A percentile compares a stretch with the other conserved stretches of the same genome.
Evolutionary conservation across 176 grass and related monocot genomes (phyloP).

Genomic region (Avena sativa): DNA sequence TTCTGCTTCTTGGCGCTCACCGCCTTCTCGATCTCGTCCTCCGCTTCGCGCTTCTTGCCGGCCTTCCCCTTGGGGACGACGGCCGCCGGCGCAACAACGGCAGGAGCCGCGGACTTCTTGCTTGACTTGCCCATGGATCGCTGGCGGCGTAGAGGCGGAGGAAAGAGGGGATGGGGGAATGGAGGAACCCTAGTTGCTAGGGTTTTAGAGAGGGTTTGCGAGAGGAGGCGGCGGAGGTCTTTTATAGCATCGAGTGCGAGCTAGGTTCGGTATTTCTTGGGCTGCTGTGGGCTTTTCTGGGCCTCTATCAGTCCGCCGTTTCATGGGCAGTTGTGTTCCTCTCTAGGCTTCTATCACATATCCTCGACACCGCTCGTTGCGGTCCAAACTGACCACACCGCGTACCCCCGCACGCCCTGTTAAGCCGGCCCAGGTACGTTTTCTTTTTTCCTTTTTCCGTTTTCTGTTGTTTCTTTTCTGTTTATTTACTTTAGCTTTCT

Average conservation of each 20-base stretch:
- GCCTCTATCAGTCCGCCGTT: neutral
- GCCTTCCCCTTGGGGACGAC: slow-evolving; percentile 44
- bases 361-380: too few relatives aligned
- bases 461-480: too few relatives aligned
- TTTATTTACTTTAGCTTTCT: too few relatives aligned
- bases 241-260: slow-evolving; percentile 20
- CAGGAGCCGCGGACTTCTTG: slow-evolving; percentile 54
- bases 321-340: too few relatives aligned
- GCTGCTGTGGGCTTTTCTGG: neutral
- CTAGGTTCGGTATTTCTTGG: neutral
- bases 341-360: too few relatives aligned
- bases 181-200: slow-evolving; percentile 53
- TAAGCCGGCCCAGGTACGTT: too few relatives aligned
- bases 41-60: slow-evolving; percentile 72
- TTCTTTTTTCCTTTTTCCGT: too few relatives aligned
- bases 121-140: slow-evolving; percentile 60
- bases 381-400: too few relatives aligned
- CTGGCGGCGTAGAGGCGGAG: slow-evolving; percentile 25
- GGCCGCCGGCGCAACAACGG: slow-evolving; percentile 32
- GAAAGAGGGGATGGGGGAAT: neutral
- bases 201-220: slow-evolving; percentile 57
- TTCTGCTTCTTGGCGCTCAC: slow-evolving; percentile 76
- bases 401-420: too few relatives aligned
- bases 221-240: neutral
- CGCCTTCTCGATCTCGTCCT: slow-evolving; percentile 59